Conservation (phyloP, 2,329 filamentous ascomycete genomes). For the Diaporthe destruens region DNA sequence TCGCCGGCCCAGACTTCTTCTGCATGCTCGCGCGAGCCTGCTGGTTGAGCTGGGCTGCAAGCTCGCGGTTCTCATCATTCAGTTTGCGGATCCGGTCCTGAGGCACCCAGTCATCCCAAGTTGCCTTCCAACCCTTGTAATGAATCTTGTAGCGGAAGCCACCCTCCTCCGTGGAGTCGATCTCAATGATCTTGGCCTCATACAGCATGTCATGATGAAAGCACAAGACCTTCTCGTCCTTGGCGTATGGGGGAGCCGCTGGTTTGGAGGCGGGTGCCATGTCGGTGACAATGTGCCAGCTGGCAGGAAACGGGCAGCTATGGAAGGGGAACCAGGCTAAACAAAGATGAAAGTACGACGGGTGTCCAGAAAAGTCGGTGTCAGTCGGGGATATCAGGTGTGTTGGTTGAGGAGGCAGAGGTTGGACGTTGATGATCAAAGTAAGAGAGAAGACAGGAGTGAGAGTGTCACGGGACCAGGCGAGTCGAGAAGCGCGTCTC, state of each 20-base stretch:
- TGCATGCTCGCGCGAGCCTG: slow-evolving; percentile 73
- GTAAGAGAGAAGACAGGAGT: slow-evolving; percentile 27
- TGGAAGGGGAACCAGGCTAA: neutral
- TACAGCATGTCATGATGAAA: slow-evolving; percentile 98
- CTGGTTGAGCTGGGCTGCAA: slow-evolving; percentile 79
- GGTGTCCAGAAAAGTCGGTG: neutral
- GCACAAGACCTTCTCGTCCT: slow-evolving; percentile 95
- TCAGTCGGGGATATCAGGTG: neutral
- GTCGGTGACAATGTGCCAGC: slow-evolving; percentile 9
- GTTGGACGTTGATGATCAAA: slow-evolving; percentile 5
- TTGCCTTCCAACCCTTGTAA: slow-evolving; percentile 99
- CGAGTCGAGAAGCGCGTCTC: slow-evolving; percentile 39
- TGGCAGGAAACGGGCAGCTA: slow-evolving; percentile 3
- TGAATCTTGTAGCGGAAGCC: slow-evolving; percentile 92
- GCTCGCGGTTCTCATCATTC: slow-evolving; percentile 93
- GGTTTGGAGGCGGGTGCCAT: slow-evolving; percentile 57
- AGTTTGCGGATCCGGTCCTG: slow-evolving; percentile 94
- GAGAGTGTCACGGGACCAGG: slow-evolving; percentile 40
- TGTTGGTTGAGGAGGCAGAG: neutral
- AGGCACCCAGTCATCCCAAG: slow-evolving; percentile 99
- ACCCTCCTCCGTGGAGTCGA: slow-evolving; percentile 76
- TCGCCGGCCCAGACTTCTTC: slow-evolving; percentile 56
- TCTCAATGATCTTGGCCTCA: slow-evolving; percentile 94
- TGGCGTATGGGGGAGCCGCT: slow-evolving; percentile 66
- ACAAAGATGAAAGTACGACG: slow-evolving; percentile 1